Evolutionary conservation across 306 rosid species (phyloP).

Genomic region (Acmispon strigosus): DNA sequence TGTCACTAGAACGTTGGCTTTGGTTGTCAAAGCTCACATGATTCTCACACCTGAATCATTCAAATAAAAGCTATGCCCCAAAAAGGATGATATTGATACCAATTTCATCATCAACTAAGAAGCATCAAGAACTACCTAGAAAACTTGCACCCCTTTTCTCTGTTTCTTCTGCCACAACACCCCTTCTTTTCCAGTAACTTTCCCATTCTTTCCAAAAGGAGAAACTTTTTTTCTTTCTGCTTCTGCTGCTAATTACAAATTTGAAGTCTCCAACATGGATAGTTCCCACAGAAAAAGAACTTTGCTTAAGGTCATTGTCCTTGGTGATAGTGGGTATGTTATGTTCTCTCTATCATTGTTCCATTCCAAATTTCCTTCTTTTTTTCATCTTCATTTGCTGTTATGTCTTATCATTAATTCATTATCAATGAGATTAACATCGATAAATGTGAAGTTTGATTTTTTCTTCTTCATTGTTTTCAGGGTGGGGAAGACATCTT

Average conservation of each 20-base stretch:
- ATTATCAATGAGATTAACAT: not conserved
- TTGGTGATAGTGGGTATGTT: slow-evolving; percentile 92
- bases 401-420: not conserved
- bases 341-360: not conserved
- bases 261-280: slow-evolving; percentile 40
- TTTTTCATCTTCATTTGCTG: not conserved
- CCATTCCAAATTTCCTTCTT: not conserved
- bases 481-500: slow-evolving; percentile 93
- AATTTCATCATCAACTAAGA: slow-evolving; percentile 4
- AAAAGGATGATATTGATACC: not conserved
- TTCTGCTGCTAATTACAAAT: not conserved
- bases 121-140: slow-evolving; percentile 31
- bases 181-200: not conserved
- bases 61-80: slow-evolving; percentile 21
- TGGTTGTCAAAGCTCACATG: slow-evolving; percentile 65
- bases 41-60: slow-evolving; percentile 27
- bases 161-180: not conserved
- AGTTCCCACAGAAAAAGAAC: slow-evolving; percentile 45
- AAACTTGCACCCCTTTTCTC: slow-evolving; percentile 21
- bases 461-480: slow-evolving; percentile 14
- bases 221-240: not conserved
- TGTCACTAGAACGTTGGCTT: slow-evolving; percentile 51
- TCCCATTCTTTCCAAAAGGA: not conserved
- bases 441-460: not conserved
- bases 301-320: slow-evolving; percentile 80